Conservation (phyloP, 495 filamentous ascomycete genomes). For the Aspergillus asperescens region DNA sequence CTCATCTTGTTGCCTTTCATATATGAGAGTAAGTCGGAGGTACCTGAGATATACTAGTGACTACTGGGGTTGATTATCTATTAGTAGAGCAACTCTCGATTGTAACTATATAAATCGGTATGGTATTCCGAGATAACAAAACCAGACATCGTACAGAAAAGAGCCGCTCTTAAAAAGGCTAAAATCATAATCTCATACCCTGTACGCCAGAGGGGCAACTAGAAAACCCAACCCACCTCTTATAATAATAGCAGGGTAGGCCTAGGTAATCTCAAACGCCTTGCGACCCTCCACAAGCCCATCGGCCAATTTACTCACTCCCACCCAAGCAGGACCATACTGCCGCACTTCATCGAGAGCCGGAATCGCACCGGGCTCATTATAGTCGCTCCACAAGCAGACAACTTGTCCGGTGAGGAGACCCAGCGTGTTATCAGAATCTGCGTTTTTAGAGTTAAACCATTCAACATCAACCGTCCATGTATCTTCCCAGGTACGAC, state of each 20-base stretch:
- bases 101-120: too few species aligned
- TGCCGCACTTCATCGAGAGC: conserved; percentile 76
- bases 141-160: too few species aligned
- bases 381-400: conserved; percentile 88
- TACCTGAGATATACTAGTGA: too few species aligned
- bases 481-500: conserved; percentile 63
- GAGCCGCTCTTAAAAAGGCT: neutral
- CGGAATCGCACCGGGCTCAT: conserved; percentile 64
- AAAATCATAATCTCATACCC: neutral
- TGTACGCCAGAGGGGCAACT: neutral
- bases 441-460: conserved; percentile 23
- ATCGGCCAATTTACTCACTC: conserved; percentile 65
- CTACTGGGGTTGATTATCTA: too few species aligned
- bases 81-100: too few species aligned
- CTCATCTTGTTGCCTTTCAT: too few species aligned
- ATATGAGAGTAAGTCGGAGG: too few species aligned
- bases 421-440: conserved; percentile 26
- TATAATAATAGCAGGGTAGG: neutral
- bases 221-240: neutral
- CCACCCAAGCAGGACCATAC: conserved; percentile 75
- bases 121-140: too few species aligned
- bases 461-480: conserved; percentile 78
- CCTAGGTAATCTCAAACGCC: conserved; percentile 46
- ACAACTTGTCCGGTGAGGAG: conserved; percentile 63
- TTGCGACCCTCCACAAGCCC: conserved; percentile 75